Evolutionary conservation across 352 stramenopile species (phyloP).

Genomic region (Pythium rhizo-oryzae): DNA sequence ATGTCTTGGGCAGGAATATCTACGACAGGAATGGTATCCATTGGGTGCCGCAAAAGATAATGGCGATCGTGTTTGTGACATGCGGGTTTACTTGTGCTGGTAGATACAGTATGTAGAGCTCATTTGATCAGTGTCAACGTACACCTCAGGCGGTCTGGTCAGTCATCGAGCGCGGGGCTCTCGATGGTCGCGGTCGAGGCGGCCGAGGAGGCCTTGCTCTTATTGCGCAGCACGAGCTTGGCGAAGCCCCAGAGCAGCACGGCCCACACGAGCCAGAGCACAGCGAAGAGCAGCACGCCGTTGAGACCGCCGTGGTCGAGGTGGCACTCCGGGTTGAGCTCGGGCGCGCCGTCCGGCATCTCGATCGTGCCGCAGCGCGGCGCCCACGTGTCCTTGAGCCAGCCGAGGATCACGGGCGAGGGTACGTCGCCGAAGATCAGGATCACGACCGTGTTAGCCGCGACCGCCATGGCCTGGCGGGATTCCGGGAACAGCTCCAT

Average conservation of each 20-base stretch:
- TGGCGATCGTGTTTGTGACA: too few relatives aligned
- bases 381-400: slow-evolving; percentile 93
- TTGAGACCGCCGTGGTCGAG: slow-evolving; percentile 63
- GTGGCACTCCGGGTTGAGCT: slow-evolving; percentile 69
- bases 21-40: too few relatives aligned
- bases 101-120: too few relatives aligned
- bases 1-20: too few relatives aligned
- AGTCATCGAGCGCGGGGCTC: too few relatives aligned
- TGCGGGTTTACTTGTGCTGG: too few relatives aligned
- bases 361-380: slow-evolving; percentile 83
- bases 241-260: slow-evolving; percentile 66
- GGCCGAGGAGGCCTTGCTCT: too few relatives aligned
- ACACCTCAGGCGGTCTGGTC: too few relatives aligned
- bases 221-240: slow-evolving; percentile 49
- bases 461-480: slow-evolving; percentile 89
- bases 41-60: too few relatives aligned
- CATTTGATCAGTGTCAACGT: too few relatives aligned
- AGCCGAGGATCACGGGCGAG: slow-evolving; percentile 91
- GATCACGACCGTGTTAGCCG: slow-evolving; percentile 91
- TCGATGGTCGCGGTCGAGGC: too few relatives aligned
- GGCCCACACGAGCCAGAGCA: slow-evolving; percentile 76
- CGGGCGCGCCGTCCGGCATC: slow-evolving; percentile 52
- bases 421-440: slow-evolving; percentile 95
- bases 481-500: slow-evolving; percentile 90
- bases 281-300: slow-evolving; percentile 71